These are phyloP conservation scores for Leccinum huronense DNA, from an alignment of 1,284 basidiomycete species.

Conservation along the genomic window DNA sequence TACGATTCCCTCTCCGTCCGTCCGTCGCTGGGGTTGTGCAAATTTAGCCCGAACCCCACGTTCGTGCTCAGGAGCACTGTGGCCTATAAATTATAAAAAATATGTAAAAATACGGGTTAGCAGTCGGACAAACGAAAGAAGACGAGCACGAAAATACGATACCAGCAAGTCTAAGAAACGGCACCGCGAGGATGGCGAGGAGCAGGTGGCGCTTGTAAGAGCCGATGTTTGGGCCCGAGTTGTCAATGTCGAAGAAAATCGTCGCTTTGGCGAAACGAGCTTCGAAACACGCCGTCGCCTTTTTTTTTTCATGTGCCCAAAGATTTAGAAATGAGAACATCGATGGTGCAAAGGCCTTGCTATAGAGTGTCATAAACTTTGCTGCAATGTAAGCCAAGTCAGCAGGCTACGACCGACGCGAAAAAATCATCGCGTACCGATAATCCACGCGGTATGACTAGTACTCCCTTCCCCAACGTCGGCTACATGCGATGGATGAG, in stretches of 20 bases:
- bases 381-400: slow-evolving; percentile 15
- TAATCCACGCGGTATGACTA: slow-evolving; percentile 26
- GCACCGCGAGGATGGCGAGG: slow-evolving; percentile 22
- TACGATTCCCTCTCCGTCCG: slow-evolving; percentile 20
- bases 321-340: slow-evolving; percentile 2
- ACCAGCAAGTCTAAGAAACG: slow-evolving; percentile 31
- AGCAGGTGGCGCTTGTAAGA: slow-evolving; percentile 26
- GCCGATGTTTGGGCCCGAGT: slow-evolving; percentile 3
- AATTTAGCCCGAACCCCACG: slow-evolving; percentile 55
- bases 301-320: background rate
- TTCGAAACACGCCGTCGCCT: slow-evolving; percentile 32
- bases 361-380: slow-evolving; percentile 32
- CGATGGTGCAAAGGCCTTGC: slow-evolving; percentile 16
- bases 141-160: background rate
- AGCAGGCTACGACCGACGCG: background rate
- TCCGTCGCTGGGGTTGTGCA: slow-evolving; percentile 42
- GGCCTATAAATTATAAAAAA: slow-evolving; percentile 17
- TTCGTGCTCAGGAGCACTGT: slow-evolving; percentile 31
- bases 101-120: slow-evolving; percentile 3
- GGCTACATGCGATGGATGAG: slow-evolving; percentile 2
- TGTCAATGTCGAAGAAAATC: slow-evolving; percentile 34
- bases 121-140: background rate
- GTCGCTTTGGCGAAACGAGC: slow-evolving; percentile 33
- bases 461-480: slow-evolving; percentile 11
- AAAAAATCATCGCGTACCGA: slow-evolving; percentile 22